phyloP scores from a whole-genome alignment of 2,329 filamentous ascomycete species.

The Fusarium anguioides region DNA sequence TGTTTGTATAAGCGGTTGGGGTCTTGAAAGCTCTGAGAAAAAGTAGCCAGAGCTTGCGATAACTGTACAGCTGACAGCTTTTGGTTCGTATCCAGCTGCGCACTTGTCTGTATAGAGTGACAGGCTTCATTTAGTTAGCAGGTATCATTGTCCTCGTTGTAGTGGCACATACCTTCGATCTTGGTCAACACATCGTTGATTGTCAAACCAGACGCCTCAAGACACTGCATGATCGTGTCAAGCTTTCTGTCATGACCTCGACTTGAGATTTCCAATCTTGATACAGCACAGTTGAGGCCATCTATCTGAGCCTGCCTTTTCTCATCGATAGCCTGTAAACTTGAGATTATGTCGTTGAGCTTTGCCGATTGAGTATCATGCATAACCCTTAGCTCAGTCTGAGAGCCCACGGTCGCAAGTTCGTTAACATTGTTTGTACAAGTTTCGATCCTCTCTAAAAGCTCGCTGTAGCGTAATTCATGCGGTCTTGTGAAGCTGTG shows the following conservation, averaged over 20 bases:
- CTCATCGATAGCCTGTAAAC: neutral
- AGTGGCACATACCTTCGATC: neutral
- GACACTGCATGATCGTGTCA: neutral
- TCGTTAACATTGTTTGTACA: neutral
- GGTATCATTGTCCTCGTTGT: fast-evolving
- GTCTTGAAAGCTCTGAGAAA: neutral
- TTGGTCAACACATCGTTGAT: conserved; percentile 1
- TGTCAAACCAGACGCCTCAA: neutral
- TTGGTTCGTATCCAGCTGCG: conserved; percentile 6
- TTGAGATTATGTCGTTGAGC: neutral
- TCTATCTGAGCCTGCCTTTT: neutral
- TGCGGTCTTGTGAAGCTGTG: conserved; percentile 17
- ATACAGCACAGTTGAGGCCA: neutral
- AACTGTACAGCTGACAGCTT: conserved; percentile 4
- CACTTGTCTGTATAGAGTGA: conserved; percentile 5
- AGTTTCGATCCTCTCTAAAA: neutral
- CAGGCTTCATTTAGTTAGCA: neutral
- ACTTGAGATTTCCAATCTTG: neutral
- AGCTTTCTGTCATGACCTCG: neutral
- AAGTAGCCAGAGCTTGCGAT: neutral
- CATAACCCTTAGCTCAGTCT: conserved; percentile 10
- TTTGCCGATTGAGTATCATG: neutral
- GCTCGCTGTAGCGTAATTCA: neutral
- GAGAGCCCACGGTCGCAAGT: neutral
- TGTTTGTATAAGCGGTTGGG: neutral